Base-by-base conservation (phyloP, 805 yeast genomes). In the Jamesozyma piceae region DNA sequence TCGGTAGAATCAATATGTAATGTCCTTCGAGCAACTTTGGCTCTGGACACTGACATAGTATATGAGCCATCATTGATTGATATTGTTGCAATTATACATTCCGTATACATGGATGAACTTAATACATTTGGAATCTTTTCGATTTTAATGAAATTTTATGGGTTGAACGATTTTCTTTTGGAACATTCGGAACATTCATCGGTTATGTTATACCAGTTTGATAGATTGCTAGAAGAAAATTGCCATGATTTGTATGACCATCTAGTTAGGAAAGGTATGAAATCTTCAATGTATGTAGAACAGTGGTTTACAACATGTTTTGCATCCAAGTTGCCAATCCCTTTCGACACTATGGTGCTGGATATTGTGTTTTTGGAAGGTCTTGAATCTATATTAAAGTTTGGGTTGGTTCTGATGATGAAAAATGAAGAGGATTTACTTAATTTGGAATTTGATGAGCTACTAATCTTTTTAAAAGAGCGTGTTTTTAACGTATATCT, bases 21-120 rank as follows among this genome's bases (percentile, higher is more conserved):
- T 42, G 79, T 90, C 21, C 73, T 90, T 46, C 82, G 82, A 54
- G 87, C 88, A 0, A 89, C 89, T 65, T 76, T 89, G 21, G 64
- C 85, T 40, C 80, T 76, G 57, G 97, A 90, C 58, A 77, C 82
- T 1, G 95, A 87, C 35, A 95, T 90, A 36, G 97, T 96, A 0
- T 92, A 89, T 57, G 87, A 95, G 3, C 95, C 88, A 63, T 96
- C 96, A 5, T 84, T 90, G 95, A 89, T 94, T 1, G 87, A 87
- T 54, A 75, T 92, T 34, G 74, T 84, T 0, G 86, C 82, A 3
- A 95, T 96, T 2, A 62, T 90, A 33, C 67, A 85, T 35, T 69
- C 85, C 67, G 83, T 83, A 50, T 18, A 51, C 19, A 34, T 55
- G 8, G 42, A 48, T 21, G 95, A 88, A 49, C 68, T 79, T 38